These are phyloP conservation scores for Trichoderma parareesei DNA, from an alignment of 495 filamentous ascomycete genomes.

Conservation along the genomic window DNA sequence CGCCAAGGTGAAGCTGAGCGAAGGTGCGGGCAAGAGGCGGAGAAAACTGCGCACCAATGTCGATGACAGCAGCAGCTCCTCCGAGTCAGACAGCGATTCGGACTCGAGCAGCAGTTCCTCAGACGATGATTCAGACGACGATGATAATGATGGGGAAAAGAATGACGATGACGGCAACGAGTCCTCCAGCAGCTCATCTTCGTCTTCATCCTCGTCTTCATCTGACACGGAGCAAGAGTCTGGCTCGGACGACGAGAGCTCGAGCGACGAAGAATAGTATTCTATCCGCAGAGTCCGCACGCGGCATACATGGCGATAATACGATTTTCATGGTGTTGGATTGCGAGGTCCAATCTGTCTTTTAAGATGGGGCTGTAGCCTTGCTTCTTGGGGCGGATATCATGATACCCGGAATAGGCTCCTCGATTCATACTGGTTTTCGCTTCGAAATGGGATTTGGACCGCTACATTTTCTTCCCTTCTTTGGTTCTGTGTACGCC, in stretches of 20 bases:
- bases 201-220: slow-evolving; percentile 3
- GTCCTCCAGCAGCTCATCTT: slow-evolving; percentile 3
- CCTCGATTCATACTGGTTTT: background rate
- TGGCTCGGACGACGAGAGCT: slow-evolving; percentile 13
- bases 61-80: slow-evolving; percentile 25
- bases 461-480: background rate
- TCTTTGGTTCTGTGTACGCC: background rate
- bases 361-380: background rate
- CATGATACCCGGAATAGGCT: background rate
- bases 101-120: slow-evolving; percentile 11
- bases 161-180: slow-evolving; percentile 15
- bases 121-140: slow-evolving; percentile 4
- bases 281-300: no score
- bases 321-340: no score
- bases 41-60: slow-evolving; percentile 24
- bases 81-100: slow-evolving; percentile 4
- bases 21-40: background rate
- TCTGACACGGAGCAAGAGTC: slow-evolving; percentile 1
- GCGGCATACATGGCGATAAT: no score
- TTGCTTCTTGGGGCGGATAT: background rate
- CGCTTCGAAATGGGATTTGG: background rate
- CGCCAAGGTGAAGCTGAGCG: background rate
- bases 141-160: slow-evolving; percentile 19
- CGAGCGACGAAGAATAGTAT: slow-evolving; percentile 6
- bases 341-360: no score